phyloP scores from a whole-genome alignment of 257 asterid genomes.

The Rhazya stricta region DNA sequence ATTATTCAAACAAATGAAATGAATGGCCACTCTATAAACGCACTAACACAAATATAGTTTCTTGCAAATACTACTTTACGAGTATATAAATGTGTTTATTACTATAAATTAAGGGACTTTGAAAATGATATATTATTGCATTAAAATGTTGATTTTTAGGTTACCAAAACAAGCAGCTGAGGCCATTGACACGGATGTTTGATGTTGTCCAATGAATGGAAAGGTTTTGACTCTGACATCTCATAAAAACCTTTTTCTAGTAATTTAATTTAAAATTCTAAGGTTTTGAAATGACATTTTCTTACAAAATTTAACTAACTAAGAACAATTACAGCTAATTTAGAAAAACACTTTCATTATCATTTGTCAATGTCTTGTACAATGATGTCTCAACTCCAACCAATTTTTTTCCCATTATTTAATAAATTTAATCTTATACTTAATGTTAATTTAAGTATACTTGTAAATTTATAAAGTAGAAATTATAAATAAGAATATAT shows the following conservation, averaged over 20 bases:
- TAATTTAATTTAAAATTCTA: neutral
- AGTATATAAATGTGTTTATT: neutral
- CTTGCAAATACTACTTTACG: neutral
- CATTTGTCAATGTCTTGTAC: neutral
- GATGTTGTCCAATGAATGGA: neutral
- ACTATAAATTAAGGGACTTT: neutral
- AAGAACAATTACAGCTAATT: neutral
- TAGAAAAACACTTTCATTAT: neutral
- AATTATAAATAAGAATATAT: no score
- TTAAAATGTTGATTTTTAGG: neutral
- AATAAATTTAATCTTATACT: no score
- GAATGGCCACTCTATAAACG: no score
- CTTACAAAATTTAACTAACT: neutral
- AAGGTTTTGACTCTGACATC: no score
- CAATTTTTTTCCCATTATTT: neutral
- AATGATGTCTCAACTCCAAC: neutral
- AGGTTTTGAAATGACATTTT: neutral
- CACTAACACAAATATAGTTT: no score
- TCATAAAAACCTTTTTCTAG: neutral
- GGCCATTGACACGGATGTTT: neutral
- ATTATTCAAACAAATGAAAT: no score
- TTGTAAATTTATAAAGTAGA: no score
- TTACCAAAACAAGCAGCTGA: conserved; percentile 2
- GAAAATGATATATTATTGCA: neutral
- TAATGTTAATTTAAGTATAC: no score